Conservation (phyloP, 495 filamentous ascomycete species). For the Cairneyella variabilis region DNA sequence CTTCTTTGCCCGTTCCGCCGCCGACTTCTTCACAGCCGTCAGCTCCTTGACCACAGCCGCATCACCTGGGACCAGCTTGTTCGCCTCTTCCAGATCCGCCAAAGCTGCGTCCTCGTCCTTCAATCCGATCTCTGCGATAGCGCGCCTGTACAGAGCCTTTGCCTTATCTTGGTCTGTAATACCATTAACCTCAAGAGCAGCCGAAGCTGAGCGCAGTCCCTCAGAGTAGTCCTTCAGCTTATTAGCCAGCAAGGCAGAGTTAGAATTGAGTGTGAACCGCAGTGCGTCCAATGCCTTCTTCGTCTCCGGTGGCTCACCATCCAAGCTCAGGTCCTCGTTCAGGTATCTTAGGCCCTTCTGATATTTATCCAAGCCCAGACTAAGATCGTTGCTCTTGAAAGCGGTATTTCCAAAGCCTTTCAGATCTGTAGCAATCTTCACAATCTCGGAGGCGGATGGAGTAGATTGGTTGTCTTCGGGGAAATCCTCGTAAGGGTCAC, state of each 20-base stretch:
- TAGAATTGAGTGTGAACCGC: constrained; percentile 72
- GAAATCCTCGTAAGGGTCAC: constrained; percentile 94
- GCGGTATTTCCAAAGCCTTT: constrained; percentile 91
- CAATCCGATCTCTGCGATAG: constrained; percentile 62
- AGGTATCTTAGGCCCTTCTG: constrained; percentile 95
- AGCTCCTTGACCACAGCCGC: constrained; percentile 72
- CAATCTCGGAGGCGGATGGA: constrained; percentile 59
- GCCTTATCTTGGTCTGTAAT: constrained; percentile 74
- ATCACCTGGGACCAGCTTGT: constrained; percentile 72
- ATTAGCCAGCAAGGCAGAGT: constrained; percentile 73
- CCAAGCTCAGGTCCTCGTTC: constrained; percentile 77
- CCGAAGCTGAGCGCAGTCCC: constrained; percentile 62
- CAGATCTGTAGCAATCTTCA: constrained; percentile 77
- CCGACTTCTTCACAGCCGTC: constrained; percentile 66
- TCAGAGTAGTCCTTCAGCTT: constrained; percentile 72
- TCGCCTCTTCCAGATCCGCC: constrained; percentile 71
- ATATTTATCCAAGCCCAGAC: constrained; percentile 84
- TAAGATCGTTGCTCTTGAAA: constrained; percentile 72
- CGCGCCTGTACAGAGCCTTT: constrained; percentile 85
- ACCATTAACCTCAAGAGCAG: constrained; percentile 64
- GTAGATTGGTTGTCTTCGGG: constrained; percentile 63
- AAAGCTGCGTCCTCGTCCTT: constrained; percentile 87
- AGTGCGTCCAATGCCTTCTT: constrained; percentile 64
- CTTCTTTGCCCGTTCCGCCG: constrained; percentile 69
- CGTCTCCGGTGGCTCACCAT: constrained; percentile 64